Evolutionary conservation across 2,329 filamentous ascomycete genomes (phyloP).

Genomic region (Aspergillus neoniger): DNA sequence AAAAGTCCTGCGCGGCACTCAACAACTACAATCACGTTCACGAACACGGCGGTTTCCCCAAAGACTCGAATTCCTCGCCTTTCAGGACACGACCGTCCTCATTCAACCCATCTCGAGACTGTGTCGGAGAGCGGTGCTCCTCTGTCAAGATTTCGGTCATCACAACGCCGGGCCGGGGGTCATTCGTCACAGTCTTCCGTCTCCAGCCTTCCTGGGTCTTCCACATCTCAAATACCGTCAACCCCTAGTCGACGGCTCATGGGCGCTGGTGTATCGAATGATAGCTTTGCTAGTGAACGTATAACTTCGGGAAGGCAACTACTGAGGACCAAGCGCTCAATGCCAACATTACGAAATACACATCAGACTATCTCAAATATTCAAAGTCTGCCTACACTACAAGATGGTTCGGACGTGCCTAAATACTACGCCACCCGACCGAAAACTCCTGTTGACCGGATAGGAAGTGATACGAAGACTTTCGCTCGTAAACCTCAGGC

Average conservation of each 20-base stretch:
- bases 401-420: conserved; percentile 37
- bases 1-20: conserved; percentile 70
- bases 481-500: conserved; percentile 60
- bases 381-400: conserved; percentile 38
- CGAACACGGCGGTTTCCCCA: conserved; percentile 66
- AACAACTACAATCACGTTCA: conserved; percentile 86
- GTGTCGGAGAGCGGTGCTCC: conserved; percentile 87
- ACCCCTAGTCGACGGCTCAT: conserved; percentile 65
- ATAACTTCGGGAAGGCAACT: conserved; percentile 57
- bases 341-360: conserved; percentile 57
- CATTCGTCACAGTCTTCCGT: conserved; percentile 71
- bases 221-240: conserved; percentile 58
- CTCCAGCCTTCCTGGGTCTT: conserved; percentile 62
- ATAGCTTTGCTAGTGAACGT: conserved; percentile 46
- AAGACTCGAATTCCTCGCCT: conserved; percentile 78
- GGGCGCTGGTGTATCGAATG: conserved; percentile 43
- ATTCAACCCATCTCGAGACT: conserved; percentile 76
- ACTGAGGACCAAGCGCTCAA: conserved; percentile 62
- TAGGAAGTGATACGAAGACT: conserved; percentile 40
- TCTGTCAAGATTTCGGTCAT: conserved; percentile 62
- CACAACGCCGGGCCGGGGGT: conserved; percentile 65
- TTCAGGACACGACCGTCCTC: conserved; percentile 68
- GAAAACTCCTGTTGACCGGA: conserved; percentile 71
- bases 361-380: conserved; percentile 33
- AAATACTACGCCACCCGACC: conserved; percentile 50